These are phyloP conservation scores for Gossypium arboreum DNA, from an alignment of 345 rosid genomes.

Conservation along the genomic window DNA sequence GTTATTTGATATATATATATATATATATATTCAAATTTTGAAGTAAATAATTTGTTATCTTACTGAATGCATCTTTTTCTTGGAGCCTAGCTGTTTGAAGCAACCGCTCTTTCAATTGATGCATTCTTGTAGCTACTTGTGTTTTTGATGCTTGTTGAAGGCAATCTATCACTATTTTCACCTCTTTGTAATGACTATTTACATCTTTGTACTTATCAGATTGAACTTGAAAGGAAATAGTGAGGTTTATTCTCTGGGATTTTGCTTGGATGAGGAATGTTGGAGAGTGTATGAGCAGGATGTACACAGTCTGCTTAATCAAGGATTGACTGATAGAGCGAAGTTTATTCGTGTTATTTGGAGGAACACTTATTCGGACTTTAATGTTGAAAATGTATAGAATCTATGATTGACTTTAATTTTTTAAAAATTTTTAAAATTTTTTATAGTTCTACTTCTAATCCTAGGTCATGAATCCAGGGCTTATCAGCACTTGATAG, in stretches of 20 bases:
- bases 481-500: constrained; percentile 59
- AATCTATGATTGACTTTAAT: constrained; percentile 9
- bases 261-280: constrained; percentile 84
- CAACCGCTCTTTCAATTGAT: background rate
- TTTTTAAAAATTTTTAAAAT: background rate
- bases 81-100: background rate
- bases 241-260: constrained; percentile 46
- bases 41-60: background rate
- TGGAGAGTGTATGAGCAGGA: constrained; percentile 85
- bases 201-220: constrained; percentile 39
- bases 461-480: constrained; percentile 32
- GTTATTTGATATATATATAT: background rate
- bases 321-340: constrained; percentile 78
- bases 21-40: no score
- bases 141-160: background rate
- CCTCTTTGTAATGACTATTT: constrained; percentile 9
- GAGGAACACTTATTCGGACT: constrained; percentile 60
- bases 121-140: background rate
- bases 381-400: constrained; percentile 60
- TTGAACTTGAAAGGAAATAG: constrained; percentile 55
- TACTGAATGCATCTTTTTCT: background rate
- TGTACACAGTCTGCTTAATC: constrained; percentile 55
- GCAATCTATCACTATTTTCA: background rate
- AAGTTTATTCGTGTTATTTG: constrained; percentile 69
- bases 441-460: constrained; percentile 2